Evolutionary conservation across 2,329 filamentous ascomycete species (phyloP).

Genomic region (Aspergillus proliferans): DNA sequence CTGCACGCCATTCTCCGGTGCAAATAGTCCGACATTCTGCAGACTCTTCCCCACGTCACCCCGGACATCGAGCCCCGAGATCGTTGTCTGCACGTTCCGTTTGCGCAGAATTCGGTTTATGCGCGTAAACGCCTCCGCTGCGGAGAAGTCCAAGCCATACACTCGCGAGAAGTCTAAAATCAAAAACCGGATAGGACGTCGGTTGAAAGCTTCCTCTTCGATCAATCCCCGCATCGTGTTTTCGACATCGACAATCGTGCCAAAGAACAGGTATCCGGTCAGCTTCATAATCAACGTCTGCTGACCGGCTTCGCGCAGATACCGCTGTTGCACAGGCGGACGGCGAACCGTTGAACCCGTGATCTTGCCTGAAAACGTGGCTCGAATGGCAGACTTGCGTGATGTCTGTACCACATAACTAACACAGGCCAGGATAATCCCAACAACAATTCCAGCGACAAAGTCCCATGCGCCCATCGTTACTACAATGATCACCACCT

Average conservation of each 20-base stretch:
- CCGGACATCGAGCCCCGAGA: slow-evolving; percentile 74
- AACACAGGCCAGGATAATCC: slow-evolving; percentile 84
- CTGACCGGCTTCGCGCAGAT: slow-evolving; percentile 73
- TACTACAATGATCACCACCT: slow-evolving; percentile 78
- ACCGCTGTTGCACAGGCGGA: slow-evolving; percentile 82
- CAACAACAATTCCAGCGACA: slow-evolving; percentile 85
- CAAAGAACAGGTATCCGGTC: slow-evolving; percentile 94
- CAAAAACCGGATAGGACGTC: slow-evolving; percentile 78
- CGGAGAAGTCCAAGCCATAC: slow-evolving; percentile 89
- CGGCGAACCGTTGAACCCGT: slow-evolving; percentile 88
- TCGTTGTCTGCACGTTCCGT: slow-evolving; percentile 70
- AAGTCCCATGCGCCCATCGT: slow-evolving; percentile 98
- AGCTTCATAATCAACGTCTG: slow-evolving; percentile 91
- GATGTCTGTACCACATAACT: slow-evolving; percentile 90
- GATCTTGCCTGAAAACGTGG: slow-evolving; percentile 81
- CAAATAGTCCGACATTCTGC: slow-evolving; percentile 74
- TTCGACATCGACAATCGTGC: slow-evolving; percentile 93
- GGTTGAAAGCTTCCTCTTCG: slow-evolving; percentile 70
- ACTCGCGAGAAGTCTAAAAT: slow-evolving; percentile 86
- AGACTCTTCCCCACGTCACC: slow-evolving; percentile 71
- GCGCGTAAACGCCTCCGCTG: slow-evolving; percentile 87
- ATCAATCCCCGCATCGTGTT: slow-evolving; percentile 76
- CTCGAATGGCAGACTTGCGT: slow-evolving; percentile 78
- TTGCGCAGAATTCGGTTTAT: slow-evolving; percentile 77
- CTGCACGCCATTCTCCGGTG: slow-evolving; percentile 65